phyloP scores from a whole-genome alignment of 2,329 filamentous ascomycete species.

The Apiospora saccharicola region DNA sequence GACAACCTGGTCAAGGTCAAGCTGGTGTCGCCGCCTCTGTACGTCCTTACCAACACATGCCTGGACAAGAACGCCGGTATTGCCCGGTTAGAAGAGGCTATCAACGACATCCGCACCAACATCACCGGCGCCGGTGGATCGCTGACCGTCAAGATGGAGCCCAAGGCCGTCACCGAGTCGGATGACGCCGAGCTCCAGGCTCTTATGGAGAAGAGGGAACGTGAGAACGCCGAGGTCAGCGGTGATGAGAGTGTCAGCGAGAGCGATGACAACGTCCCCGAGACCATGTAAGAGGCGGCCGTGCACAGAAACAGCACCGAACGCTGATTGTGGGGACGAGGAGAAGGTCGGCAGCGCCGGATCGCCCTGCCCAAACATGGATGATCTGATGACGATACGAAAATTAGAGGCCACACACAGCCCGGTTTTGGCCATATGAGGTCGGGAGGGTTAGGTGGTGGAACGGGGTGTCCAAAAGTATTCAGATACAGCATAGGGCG shows the following conservation, averaged over 20 bases:
- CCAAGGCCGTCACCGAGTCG: conserved; percentile 98
- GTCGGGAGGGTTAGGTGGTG: conserved; percentile 4
- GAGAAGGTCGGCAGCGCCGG: neutral
- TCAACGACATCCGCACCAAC: conserved; percentile 81
- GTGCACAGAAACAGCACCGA: neutral
- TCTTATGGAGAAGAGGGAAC: conserved; percentile 98
- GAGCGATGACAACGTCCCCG: conserved; percentile 85
- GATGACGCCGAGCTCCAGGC: conserved; percentile 97
- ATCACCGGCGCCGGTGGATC: conserved; percentile 82
- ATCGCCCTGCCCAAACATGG: neutral
- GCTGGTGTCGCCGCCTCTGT: conserved; percentile 96
- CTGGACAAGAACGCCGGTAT: conserved; percentile 92
- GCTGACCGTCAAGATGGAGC: conserved; percentile 95
- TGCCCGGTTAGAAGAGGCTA: conserved; percentile 83
- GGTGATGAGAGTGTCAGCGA: conserved; percentile 96
- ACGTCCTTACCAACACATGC: conserved; percentile 94
- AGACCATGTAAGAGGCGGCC: conserved; percentile 49
- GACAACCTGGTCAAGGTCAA: conserved; percentile 98
- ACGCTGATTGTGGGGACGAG: conserved; percentile 13
- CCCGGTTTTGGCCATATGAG: conserved; percentile 18
- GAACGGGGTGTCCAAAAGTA: conserved; percentile 24
- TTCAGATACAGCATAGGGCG: conserved; percentile 22
- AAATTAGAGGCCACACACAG: conserved; percentile 20
- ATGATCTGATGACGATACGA: conserved; percentile 25
- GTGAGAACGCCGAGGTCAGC: conserved; percentile 97